A percentile compares a stretch with the other conserved stretches of the same genome.
Evolutionary conservation across 2,329 filamentous ascomycete species (phyloP).

Genomic region (Curvularia eragrostidis): DNA sequence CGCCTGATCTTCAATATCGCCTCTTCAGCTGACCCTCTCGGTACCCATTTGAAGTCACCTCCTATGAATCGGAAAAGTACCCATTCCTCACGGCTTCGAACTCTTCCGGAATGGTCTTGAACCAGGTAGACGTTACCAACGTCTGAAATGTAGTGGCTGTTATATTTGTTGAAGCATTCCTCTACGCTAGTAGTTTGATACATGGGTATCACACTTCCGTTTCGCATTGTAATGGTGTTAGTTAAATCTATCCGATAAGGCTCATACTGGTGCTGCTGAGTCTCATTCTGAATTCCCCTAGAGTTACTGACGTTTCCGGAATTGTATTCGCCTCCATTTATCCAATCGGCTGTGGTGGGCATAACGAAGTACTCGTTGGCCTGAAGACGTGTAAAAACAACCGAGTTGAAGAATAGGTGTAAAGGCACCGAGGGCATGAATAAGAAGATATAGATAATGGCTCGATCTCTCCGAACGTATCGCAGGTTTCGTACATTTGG

Average conservation of each 20-base stretch:
- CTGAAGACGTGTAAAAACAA: constrained; percentile 24
- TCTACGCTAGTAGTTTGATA: constrained; percentile 7
- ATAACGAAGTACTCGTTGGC: constrained; percentile 25
- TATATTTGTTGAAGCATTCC: constrained; percentile 20
- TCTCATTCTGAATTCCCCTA: not conserved
- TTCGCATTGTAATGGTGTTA: not conserved
- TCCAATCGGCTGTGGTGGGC: constrained; percentile 21
- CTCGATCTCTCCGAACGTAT: constrained; percentile 6
- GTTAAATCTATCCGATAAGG: not conserved
- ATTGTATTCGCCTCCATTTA: constrained; percentile 17
- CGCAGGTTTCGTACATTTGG: constrained; percentile 35
- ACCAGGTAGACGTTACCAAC: constrained; percentile 24
- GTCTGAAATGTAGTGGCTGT: constrained; percentile 18
- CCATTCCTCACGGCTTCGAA: constrained; percentile 3
- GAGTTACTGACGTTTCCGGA: constrained; percentile 8
- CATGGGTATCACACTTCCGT: not conserved
- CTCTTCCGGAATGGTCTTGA: constrained; percentile 12
- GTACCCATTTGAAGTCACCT: not conserved
- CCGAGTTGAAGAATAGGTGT: constrained; percentile 30
- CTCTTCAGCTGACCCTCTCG: too few relatives aligned
- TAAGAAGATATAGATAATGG: constrained; percentile 13
- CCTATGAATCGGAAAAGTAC: not conserved
- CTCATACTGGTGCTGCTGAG: not conserved
- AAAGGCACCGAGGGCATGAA: constrained; percentile 21
- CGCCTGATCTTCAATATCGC: not conserved